Conservation (phyloP, 495 filamentous ascomycete genomes). For the Penicillium desertorum region DNA sequence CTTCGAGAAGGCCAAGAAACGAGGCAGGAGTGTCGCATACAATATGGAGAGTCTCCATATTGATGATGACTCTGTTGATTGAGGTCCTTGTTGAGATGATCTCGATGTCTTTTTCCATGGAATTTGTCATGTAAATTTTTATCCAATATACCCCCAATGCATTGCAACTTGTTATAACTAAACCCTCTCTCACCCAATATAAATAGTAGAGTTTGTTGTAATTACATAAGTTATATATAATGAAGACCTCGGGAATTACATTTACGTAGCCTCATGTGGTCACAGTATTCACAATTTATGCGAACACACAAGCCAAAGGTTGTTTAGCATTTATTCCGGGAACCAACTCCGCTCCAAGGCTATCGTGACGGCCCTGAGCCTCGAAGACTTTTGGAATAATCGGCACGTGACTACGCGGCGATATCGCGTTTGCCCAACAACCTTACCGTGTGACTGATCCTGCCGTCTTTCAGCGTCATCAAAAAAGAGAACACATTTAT, state of each 20-base stretch:
- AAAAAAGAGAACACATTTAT: neutral
- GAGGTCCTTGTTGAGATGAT: conserved; percentile 25
- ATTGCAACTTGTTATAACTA: neutral
- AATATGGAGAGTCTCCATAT: conserved; percentile 37
- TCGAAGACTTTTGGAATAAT: neutral
- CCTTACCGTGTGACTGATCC: conserved; percentile 11
- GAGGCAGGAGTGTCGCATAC: conserved; percentile 37
- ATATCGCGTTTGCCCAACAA: conserved; percentile 25
- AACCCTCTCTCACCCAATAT: neutral
- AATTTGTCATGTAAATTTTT: conserved; percentile 2
- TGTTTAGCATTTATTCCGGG: neutral
- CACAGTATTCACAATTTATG: neutral
- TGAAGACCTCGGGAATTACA: too few relatives aligned
- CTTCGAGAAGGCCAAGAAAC: conserved; percentile 37
- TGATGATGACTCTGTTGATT: conserved; percentile 32
- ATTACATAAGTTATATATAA: neutral
- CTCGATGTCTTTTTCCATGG: neutral
- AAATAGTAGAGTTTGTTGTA: neutral
- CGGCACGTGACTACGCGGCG: conserved; percentile 44
- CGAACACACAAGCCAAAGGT: neutral
- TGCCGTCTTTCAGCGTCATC: conserved; percentile 4
- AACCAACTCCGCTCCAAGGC: neutral
- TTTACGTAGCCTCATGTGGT: neutral
- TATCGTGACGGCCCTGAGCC: neutral
- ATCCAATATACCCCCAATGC: conserved; percentile 7